A percentile compares a stretch with the other conserved stretches of the same genome.
phyloP scores from a whole-genome alignment of 2,329 filamentous ascomycete species.

The Rhinocladiella mackenziei region DNA sequence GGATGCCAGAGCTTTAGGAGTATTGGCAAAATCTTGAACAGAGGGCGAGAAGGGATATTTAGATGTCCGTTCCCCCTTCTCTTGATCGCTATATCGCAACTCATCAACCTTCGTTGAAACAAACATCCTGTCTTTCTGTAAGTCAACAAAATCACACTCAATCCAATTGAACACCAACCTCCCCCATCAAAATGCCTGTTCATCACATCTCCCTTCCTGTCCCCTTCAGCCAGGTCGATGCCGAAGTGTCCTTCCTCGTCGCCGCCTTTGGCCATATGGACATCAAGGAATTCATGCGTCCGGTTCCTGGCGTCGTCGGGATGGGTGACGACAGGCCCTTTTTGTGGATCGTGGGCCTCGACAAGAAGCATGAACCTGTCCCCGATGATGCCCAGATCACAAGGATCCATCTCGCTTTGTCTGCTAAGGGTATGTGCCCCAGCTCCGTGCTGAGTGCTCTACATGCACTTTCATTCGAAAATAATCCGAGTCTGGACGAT shows the following conservation, averaged over 20 bases:
- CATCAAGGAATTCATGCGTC: slow-evolving; percentile 32
- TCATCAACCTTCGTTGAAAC: too few species aligned
- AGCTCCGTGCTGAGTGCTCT: too few species aligned
- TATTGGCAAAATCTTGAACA: too few species aligned
- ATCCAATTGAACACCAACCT: neutral
- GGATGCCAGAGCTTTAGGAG: too few species aligned
- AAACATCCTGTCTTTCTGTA: neutral
- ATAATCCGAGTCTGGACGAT: neutral
- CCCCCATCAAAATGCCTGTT: slow-evolving; percentile 38
- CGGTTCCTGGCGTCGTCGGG: slow-evolving; percentile 31
- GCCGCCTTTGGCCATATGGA: slow-evolving; percentile 32
- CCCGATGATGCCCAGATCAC: slow-evolving; percentile 10
- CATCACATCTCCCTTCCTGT: slow-evolving; percentile 32
- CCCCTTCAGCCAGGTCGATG: slow-evolving; percentile 32
- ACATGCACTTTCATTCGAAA: neutral
- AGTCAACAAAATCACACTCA: neutral
- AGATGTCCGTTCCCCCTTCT: too few species aligned
- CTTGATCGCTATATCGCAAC: too few species aligned
- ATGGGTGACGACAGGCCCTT: slow-evolving; percentile 30
- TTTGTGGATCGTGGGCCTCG: slow-evolving; percentile 32
- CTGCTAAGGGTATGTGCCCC: slow-evolving; percentile 20
- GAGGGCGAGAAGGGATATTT: too few species aligned
- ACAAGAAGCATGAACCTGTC: slow-evolving; percentile 14
- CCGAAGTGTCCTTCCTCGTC: slow-evolving; percentile 32
- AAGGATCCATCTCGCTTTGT: slow-evolving; percentile 13